A percentile compares a stretch with the other conserved stretches of the same genome.
Evolutionary conservation across 225 moss, liverwort and hornwort species (phyloP).

Genomic region (Antitrichia curtipendula): DNA sequence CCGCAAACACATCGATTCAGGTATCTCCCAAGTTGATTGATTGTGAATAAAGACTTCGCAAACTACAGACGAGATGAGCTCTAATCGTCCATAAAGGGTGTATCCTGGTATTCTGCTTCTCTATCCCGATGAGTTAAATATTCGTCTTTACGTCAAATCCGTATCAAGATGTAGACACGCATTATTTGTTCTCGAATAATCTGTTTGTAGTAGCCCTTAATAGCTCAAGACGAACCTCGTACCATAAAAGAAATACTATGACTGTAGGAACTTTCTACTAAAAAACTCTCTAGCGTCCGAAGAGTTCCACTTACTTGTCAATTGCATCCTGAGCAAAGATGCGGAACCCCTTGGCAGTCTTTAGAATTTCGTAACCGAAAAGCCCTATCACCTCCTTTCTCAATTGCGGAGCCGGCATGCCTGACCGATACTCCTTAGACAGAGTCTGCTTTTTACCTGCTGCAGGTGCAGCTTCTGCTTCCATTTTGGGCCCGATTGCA

Average conservation of each 20-base stretch:
- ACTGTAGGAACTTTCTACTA: not conserved
- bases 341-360: slow-evolving; percentile 46
- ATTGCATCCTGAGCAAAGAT: slow-evolving; percentile 56
- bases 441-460: slow-evolving; percentile 17
- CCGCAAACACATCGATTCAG: not conserved
- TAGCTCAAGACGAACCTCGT: not conserved
- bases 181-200: not conserved
- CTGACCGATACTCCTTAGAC: slow-evolving; percentile 16
- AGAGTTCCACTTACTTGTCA: slow-evolving; percentile 29
- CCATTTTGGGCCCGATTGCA: slow-evolving; percentile 14
- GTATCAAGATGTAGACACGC: not conserved
- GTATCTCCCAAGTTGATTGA: not conserved
- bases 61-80: not conserved
- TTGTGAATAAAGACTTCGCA: not conserved
- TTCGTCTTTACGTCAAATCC: not conserved
- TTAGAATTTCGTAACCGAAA: slow-evolving; percentile 44
- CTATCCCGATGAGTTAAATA: not conserved
- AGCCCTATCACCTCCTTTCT: slow-evolving; percentile 50
- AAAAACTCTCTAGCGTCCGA: not conserved
- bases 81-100: not conserved
- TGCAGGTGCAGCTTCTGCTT: slow-evolving; percentile 17
- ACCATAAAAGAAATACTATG: not conserved
- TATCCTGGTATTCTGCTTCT: not conserved
- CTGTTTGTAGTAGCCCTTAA: not conserved
- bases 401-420: slow-evolving; percentile 16